Evolutionary conservation across 768 basidiomycete species (phyloP), one percentile per base, ranked within the genome.

Genomic region (Cystofilobasidium ferigula): DNA sequence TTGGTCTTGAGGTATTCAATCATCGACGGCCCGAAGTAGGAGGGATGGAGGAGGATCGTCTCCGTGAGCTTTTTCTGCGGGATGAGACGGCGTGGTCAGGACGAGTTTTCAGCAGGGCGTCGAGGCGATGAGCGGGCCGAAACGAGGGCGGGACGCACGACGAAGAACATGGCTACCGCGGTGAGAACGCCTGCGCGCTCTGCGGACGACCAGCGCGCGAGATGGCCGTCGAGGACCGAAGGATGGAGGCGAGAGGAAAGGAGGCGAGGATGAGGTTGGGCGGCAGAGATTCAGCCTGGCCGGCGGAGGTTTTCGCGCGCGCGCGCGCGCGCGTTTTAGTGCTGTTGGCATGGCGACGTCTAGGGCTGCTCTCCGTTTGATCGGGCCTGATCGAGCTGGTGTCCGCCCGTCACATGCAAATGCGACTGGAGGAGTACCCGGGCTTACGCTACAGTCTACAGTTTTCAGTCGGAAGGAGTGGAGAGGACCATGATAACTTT

Each of bases 1-100:
- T 95, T 94, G 61, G 85, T 86, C 76, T 90, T 86, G 62, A 99
- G 83, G 78, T 90, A 93, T 70, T 88, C 86, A 67, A 89, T 84
- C 85, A 97, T 92, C 69, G 89, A 86, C 13, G 94, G 89, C 10
- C 93, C 93, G 74, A 99, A 99, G 77, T 95, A 99, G 22, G 94
- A 97, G 30, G 95, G 95, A 74, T 98, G 94, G 30, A 99, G 82
- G 42, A 93, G 84, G 74, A 98, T 95, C 6, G 92, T 94, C 75
- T 98, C 92, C n/a, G 88, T 89, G 12, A 99, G 82, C 75, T 93
- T 88, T 83, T 95, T 94, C 94, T 98, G 60, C 20, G n/a, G 30
- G 45, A n/a, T n/a, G n/a, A n/a, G 45, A 28, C 13, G 16, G 18
- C 1, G 36, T 14, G 45, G 35, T 18, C 16, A 32, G 13, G 30